Conservation (phyloP, 768 basidiomycete species). For the Leucosporidium creatinivorum region DNA sequence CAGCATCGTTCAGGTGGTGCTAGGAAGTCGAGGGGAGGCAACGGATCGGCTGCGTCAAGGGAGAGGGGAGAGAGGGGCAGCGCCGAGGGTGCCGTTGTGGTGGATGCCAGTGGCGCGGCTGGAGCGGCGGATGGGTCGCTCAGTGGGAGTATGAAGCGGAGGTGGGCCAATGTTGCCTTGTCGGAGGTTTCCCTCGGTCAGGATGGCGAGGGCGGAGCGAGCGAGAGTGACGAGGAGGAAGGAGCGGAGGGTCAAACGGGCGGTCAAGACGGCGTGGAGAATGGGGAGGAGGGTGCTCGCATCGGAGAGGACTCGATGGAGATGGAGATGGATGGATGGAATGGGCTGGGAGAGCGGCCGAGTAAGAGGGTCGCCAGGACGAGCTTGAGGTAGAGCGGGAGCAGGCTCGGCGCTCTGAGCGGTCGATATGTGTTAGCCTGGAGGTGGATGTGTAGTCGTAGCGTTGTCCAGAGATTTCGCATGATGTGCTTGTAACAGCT, state of each 20-base stretch:
- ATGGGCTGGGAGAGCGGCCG: constrained; percentile 25
- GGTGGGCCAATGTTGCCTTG: constrained; percentile 1
- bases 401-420: background rate
- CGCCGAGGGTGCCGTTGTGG: background rate
- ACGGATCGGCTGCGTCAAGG: background rate
- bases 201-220: too few species aligned
- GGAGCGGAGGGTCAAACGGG: background rate
- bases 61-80: background rate
- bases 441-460: too few species aligned
- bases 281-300: background rate
- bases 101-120: background rate
- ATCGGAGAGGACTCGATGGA: constrained; percentile 17
- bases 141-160: background rate
- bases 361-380: constrained; percentile 16
- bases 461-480: too few species aligned
- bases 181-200: background rate
- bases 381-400: background rate
- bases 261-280: constrained; percentile 3
- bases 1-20: background rate
- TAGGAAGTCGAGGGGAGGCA: background rate
- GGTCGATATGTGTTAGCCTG: too few species aligned
- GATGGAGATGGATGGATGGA: constrained; percentile 31
- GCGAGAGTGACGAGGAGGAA: background rate
- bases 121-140: background rate
- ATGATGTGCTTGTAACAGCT: too few species aligned